phyloP scores from a whole-genome alignment of 352 stramenopile genomes.

The Blastocystis hominis region DNA sequence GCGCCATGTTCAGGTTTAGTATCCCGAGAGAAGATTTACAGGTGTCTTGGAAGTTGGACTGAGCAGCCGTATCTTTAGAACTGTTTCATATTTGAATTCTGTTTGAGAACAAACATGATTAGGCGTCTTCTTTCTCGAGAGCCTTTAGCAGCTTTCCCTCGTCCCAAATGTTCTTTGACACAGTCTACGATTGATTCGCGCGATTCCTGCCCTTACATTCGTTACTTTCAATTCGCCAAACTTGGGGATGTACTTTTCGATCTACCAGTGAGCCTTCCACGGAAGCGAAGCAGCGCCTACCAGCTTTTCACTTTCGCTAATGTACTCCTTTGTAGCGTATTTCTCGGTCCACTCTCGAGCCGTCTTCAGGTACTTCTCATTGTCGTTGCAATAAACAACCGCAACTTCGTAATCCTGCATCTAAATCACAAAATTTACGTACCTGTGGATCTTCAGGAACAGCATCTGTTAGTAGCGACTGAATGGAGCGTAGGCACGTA shows the following conservation, averaged over 20 bases:
- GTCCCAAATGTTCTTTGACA: constrained; percentile 25
- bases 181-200: background rate
- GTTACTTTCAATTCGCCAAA: background rate
- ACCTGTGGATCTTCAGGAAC: constrained; percentile 73
- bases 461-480: constrained; percentile 73
- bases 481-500: constrained; percentile 74
- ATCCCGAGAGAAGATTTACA: constrained; percentile 25
- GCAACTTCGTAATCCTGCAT: constrained; percentile 26
- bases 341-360: constrained; percentile 39
- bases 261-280: background rate
- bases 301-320: background rate
- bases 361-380: background rate
- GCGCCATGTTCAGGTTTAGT: constrained; percentile 9
- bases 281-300: background rate
- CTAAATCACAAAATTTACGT: background rate
- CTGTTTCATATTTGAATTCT: background rate
- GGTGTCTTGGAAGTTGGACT: constrained; percentile 49
- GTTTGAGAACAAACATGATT: background rate
- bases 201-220: background rate
- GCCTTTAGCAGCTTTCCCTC: background rate
- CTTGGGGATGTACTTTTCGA: background rate
- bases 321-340: background rate
- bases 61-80: background rate
- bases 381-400: background rate
- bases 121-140: background rate